These are phyloP conservation scores for Aurifilum marmelostoma DNA, from an alignment of 2,329 filamentous ascomycete species.

Conservation along the genomic window DNA sequence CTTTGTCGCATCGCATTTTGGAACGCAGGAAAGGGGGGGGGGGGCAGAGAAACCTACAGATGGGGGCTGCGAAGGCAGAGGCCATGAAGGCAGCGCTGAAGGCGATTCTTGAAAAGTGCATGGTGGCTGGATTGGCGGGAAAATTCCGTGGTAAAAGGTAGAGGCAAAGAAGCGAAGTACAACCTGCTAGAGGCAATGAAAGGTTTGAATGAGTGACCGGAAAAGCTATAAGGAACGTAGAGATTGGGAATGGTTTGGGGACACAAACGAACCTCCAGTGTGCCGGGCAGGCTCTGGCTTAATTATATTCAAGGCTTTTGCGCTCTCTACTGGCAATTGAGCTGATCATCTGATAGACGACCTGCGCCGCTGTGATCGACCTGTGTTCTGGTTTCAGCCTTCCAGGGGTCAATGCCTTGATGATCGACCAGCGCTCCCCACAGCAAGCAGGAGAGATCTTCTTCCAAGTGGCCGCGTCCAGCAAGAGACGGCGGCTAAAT, in stretches of 20 bases:
- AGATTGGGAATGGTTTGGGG: background rate
- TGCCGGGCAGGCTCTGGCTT: background rate
- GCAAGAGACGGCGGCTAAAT: background rate
- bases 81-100: conserved; percentile 3
- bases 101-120: background rate
- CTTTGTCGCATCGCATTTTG: background rate
- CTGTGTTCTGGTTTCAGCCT: background rate
- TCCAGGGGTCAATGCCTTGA: background rate
- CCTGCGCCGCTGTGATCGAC: background rate
- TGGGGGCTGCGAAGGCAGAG: background rate
- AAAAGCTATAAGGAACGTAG: background rate
- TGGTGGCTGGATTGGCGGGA: background rate
- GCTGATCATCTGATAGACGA: background rate
- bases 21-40: background rate
- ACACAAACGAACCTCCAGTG: background rate
- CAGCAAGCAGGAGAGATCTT: background rate
- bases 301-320: background rate
- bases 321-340: background rate
- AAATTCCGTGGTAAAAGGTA: background rate
- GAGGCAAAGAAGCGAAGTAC: background rate
- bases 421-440: conserved; percentile 2
- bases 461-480: background rate
- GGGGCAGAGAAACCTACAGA: background rate
- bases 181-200: background rate
- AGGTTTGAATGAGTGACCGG: background rate